Evolutionary conservation across 2,329 filamentous ascomycete species (phyloP).

Genomic region (Colletotrichum filicis): DNA sequence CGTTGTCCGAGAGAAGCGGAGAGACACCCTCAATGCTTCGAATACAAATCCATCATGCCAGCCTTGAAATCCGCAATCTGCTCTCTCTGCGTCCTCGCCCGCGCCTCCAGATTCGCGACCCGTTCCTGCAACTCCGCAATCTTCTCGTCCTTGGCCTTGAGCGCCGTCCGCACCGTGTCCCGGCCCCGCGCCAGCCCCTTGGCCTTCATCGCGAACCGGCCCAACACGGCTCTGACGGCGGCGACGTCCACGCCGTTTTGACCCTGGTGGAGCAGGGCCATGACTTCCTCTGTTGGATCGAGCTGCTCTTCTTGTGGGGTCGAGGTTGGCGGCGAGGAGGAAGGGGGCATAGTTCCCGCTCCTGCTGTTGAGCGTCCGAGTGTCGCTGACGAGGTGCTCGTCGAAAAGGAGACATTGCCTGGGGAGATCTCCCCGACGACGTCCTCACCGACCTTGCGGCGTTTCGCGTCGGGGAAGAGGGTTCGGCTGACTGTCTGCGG

Average conservation of each 20-base stretch:
- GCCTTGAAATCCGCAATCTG: conserved; percentile 51
- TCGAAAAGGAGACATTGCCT: conserved; percentile 26
- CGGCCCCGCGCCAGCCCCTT: conserved; percentile 73
- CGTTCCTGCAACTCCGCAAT: conserved; percentile 50
- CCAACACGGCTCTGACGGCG: conserved; percentile 58
- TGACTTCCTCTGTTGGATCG: conserved; percentile 58
- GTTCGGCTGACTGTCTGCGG: conserved; percentile 48
- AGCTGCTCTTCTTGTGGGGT: conserved; percentile 38
- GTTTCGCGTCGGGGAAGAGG: conserved; percentile 47
- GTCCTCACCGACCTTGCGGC: conserved; percentile 40
- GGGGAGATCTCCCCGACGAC: not conserved
- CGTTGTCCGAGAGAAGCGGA: not conserved
- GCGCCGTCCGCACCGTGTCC: conserved; percentile 70
- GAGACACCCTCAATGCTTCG: conserved; percentile 31
- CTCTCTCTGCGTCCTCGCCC: conserved; percentile 43
- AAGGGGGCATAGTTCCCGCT: not conserved
- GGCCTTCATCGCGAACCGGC: conserved; percentile 65
- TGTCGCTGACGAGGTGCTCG: conserved; percentile 29
- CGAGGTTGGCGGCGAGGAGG: conserved; percentile 3
- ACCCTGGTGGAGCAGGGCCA: conserved; percentile 57
- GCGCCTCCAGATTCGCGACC: conserved; percentile 52
- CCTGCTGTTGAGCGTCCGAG: conserved; percentile 16
- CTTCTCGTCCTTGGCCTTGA: conserved; percentile 70
- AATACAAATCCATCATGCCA: conserved; percentile 47
- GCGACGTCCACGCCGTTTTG: conserved; percentile 46